These are phyloP conservation scores for Moniliella sp. DNA, from an alignment of 1,284 basidiomycete species.

Conservation along the genomic window DNA sequence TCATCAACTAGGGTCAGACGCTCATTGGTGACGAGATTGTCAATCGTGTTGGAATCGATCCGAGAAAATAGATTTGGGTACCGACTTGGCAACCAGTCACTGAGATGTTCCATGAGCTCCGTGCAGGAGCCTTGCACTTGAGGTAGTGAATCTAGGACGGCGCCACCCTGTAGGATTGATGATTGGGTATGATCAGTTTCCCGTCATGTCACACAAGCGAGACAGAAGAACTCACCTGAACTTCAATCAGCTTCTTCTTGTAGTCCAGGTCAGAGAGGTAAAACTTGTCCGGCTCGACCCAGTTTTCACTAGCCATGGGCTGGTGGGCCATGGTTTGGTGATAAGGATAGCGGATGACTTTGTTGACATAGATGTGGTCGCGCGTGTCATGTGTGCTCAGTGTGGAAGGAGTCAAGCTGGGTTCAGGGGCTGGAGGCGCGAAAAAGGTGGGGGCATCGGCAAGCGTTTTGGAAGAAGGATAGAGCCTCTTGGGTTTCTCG, in stretches of 20 bases:
- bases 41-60: conserved; percentile 20
- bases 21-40: conserved; percentile 35
- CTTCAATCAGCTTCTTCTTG: conserved; percentile 34
- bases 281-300: conserved; percentile 38
- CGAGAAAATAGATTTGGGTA: conserved; percentile 36
- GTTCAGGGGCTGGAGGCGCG: too few relatives aligned
- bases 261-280: conserved; percentile 36
- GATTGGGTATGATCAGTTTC: too few relatives aligned
- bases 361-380: conserved; percentile 15
- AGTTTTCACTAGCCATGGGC: conserved; percentile 36
- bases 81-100: conserved; percentile 35
- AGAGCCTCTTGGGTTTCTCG: too few relatives aligned
- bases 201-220: conserved; percentile 4
- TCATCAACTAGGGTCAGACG: conserved; percentile 3
- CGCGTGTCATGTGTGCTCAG: too few relatives aligned
- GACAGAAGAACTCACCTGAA: too few relatives aligned
- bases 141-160: conserved; percentile 35
- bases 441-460: too few relatives aligned
- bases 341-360: conserved; percentile 10
- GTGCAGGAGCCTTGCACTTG: conserved; percentile 36
- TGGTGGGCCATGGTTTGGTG: conserved; percentile 32
- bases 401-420: too few relatives aligned
- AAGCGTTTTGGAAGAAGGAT: too few relatives aligned
- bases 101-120: conserved; percentile 35
- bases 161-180: conserved; percentile 32